phyloP scores from a whole-genome alignment of 2,329 filamentous ascomycete genomes.

The Talaromyces verruculosus region DNA sequence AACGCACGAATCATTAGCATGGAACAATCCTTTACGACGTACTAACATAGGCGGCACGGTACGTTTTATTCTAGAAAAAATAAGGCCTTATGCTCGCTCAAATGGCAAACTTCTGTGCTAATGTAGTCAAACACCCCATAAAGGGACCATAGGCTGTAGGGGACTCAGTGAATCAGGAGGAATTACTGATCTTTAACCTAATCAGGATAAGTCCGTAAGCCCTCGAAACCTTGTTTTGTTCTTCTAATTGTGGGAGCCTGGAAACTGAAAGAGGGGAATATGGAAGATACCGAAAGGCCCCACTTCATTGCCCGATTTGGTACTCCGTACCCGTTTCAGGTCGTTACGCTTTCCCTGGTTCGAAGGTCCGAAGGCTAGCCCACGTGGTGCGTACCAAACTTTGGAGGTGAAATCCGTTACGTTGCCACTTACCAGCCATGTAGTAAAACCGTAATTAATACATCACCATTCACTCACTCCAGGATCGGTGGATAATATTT shows the following conservation, averaged over 20 bases:
- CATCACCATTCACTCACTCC: background rate
- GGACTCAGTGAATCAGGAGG: no score
- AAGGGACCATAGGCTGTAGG: background rate
- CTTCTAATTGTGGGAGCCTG: background rate
- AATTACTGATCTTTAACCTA: background rate
- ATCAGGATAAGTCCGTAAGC: background rate
- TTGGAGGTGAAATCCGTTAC: background rate
- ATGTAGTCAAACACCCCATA: background rate
- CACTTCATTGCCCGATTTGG: background rate
- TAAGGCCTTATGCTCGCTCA: background rate
- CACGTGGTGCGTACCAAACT: conserved; percentile 7
- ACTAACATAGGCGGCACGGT: background rate
- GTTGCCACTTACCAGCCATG: background rate
- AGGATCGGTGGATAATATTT: background rate
- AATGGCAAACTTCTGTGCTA: background rate
- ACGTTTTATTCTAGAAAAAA: background rate
- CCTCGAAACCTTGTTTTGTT: background rate
- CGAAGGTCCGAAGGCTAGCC: background rate
- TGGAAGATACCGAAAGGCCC: background rate
- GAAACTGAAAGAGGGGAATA: background rate
- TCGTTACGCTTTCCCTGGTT: background rate
- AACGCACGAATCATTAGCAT: background rate
- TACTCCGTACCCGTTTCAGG: background rate
- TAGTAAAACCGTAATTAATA: background rate
- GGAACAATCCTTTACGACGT: background rate